Conservation (phyloP, 1,284 basidiomycete species). For the Polyporus tsugae region DNA sequence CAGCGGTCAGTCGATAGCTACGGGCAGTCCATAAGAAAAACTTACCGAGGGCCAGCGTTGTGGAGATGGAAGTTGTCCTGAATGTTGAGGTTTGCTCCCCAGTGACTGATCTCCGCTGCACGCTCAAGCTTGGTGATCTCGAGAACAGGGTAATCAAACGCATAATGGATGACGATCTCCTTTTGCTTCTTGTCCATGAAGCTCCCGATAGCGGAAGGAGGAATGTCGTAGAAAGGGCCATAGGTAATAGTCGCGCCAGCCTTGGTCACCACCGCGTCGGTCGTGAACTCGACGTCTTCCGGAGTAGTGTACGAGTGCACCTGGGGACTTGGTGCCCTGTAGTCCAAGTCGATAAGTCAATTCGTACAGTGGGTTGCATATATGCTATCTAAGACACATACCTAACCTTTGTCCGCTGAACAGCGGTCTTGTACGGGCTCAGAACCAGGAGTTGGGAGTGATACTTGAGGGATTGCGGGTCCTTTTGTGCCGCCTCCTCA, state of each 20-base stretch:
- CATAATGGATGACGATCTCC: slow-evolving; percentile 80
- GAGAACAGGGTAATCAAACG: slow-evolving; percentile 81
- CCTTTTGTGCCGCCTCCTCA: slow-evolving; percentile 73
- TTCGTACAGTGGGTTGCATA: background rate
- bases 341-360: background rate
- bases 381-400: slow-evolving; percentile 45
- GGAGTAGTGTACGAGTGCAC: slow-evolving; percentile 78
- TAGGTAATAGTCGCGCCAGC: slow-evolving; percentile 86
- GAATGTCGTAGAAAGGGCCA: slow-evolving; percentile 85
- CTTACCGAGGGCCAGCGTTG: slow-evolving; percentile 90
- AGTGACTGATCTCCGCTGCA: slow-evolving; percentile 92
- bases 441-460: slow-evolving; percentile 78
- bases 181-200: slow-evolving; percentile 72
- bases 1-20: background rate
- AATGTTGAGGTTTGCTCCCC: slow-evolving; percentile 95
- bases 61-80: slow-evolving; percentile 87
- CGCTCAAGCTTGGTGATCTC: slow-evolving; percentile 80
- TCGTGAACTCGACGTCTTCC: slow-evolving; percentile 62
- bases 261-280: slow-evolving; percentile 71
- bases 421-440: slow-evolving; percentile 83
- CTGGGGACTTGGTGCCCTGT: slow-evolving; percentile 71
- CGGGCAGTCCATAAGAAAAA: slow-evolving; percentile 26
- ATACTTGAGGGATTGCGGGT: slow-evolving; percentile 86
- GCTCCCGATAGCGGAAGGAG: slow-evolving; percentile 61
- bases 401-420: slow-evolving; percentile 89